phyloP scores from a whole-genome alignment of 345 rosid species.

The Ricinus communis region DNA sequence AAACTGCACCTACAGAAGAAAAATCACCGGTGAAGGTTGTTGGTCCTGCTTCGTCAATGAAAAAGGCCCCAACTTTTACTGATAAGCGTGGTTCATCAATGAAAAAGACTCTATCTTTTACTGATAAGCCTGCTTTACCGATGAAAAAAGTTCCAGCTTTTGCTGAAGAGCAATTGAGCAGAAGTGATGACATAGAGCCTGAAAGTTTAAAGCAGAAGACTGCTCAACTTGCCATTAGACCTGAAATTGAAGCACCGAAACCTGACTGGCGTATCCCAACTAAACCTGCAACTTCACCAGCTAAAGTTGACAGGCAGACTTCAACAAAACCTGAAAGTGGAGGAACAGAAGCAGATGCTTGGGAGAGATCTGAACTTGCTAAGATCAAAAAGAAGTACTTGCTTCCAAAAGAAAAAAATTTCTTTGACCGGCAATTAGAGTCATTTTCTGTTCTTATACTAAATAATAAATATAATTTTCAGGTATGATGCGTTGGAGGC shows the following conservation, averaged over 20 bases:
- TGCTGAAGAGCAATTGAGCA: slow-evolving; percentile 10
- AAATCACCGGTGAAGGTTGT: slow-evolving; percentile 7
- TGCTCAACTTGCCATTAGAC: neutral
- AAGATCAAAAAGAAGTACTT: slow-evolving; percentile 50
- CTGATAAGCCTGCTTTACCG: slow-evolving; percentile 25
- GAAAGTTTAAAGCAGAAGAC: slow-evolving; percentile 10
- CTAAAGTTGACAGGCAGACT: slow-evolving; percentile 18
- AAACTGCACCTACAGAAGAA: slow-evolving; percentile 16
- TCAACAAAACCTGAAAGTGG: slow-evolving; percentile 21
- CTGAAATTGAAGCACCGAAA: slow-evolving; percentile 7
- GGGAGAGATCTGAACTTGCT: slow-evolving; percentile 57
- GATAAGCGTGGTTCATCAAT: slow-evolving; percentile 26
- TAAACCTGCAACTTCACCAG: slow-evolving; percentile 18
- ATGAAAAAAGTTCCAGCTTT: slow-evolving; percentile 14
- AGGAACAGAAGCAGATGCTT: slow-evolving; percentile 43
- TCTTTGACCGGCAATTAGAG: neutral
- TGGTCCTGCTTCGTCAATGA: slow-evolving; percentile 27
- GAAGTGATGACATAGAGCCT: slow-evolving; percentile 15
- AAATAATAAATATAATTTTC: slow-evolving; percentile 22
- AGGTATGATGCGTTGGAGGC: slow-evolving; percentile 52
- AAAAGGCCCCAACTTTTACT: slow-evolving; percentile 27
- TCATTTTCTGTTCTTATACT: neutral
- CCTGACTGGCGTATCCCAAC: slow-evolving; percentile 25
- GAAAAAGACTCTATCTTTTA: slow-evolving; percentile 28
- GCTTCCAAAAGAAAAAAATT: neutral